phyloP scores from a whole-genome alignment of 1,139 yeast species.

The Yamadazyma oceani region DNA sequence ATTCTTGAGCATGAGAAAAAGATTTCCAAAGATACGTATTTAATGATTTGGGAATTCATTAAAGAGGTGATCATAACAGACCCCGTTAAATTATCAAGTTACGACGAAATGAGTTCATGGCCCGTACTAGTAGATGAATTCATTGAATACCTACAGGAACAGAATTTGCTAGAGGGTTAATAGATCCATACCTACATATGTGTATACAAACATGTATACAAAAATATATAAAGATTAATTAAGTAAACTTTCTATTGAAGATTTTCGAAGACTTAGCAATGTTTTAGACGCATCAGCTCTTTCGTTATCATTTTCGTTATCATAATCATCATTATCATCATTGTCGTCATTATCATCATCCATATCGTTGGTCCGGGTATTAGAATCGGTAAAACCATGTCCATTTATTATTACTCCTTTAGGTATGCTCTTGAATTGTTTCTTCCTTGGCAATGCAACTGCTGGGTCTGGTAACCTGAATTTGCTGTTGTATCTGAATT shows the following conservation, averaged over 20 bases:
- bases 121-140: constrained; percentile 86
- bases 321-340: constrained; percentile 1
- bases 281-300: constrained; percentile 41
- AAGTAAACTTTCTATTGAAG: constrained; percentile 42
- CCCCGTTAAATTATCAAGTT: constrained; percentile 46
- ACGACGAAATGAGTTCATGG: constrained; percentile 88
- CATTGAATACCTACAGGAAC: constrained; percentile 57
- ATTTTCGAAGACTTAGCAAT: constrained; percentile 43
- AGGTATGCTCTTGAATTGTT: constrained; percentile 27
- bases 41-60: constrained; percentile 73
- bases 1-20: constrained; percentile 25
- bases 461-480: constrained; percentile 47
- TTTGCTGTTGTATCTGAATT: constrained; percentile 24
- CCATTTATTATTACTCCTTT: constrained; percentile 17
- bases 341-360: no score
- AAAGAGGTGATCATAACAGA: constrained; percentile 50
- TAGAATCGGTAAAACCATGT: neutral
- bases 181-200: constrained; percentile 5
- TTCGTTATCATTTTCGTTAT: constrained; percentile 11
- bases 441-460: constrained; percentile 29
- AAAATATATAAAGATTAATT: constrained; percentile 22
- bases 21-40: constrained; percentile 79
- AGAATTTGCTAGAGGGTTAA: constrained; percentile 16
- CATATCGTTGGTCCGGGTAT: neutral
- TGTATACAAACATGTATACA: constrained; percentile 7